Evolutionary conservation across 352 stramenopile genomes (phyloP).

Genomic region (Phytophthora kernoviae): DNA sequence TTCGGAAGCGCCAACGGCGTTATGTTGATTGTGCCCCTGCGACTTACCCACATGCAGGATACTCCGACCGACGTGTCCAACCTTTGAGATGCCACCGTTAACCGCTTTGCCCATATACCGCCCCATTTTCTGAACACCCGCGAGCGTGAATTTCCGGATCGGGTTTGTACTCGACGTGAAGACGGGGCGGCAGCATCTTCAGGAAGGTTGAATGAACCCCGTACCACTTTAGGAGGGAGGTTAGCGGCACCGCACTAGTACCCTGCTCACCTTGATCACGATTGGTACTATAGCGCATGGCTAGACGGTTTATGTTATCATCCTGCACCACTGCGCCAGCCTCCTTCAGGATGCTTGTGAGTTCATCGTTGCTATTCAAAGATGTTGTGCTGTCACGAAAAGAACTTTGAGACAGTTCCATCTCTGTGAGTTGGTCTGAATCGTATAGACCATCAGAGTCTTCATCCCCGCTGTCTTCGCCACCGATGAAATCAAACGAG

Average conservation of each 20-base stretch:
- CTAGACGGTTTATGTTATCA: constrained; percentile 8
- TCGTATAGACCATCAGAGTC: constrained; percentile 81
- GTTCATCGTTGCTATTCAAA: constrained; percentile 40
- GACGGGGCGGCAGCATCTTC: constrained; percentile 13
- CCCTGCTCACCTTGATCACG: constrained; percentile 1
- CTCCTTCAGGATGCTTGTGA: constrained; percentile 31
- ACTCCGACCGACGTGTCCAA: constrained; percentile 76
- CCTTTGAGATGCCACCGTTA: constrained; percentile 77
- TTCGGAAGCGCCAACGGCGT: constrained; percentile 8
- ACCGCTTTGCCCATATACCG: constrained; percentile 81
- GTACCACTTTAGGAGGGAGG: constrained; percentile 15
- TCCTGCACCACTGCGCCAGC: constrained; percentile 28
- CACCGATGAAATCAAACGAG: constrained; percentile 86
- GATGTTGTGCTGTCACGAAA: constrained; percentile 44
- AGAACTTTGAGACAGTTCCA: constrained; percentile 66
- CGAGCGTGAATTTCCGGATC: constrained; percentile 35
- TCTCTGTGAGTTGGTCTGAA: constrained; percentile 70
- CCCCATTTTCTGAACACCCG: constrained; percentile 76
- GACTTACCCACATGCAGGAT: constrained; percentile 78
- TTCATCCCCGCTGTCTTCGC: constrained; percentile 76
- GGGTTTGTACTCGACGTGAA: constrained; percentile 19
- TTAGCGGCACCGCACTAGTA: constrained; percentile 11
- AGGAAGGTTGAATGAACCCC: constrained; percentile 27
- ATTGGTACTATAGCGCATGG: neutral
- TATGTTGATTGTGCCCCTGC: constrained; percentile 23